Evolutionary conservation across 2,329 filamentous ascomycete genomes (phyloP), one percentile per base, ranked within the genome.

Genomic region (Helotiales sp.): DNA sequence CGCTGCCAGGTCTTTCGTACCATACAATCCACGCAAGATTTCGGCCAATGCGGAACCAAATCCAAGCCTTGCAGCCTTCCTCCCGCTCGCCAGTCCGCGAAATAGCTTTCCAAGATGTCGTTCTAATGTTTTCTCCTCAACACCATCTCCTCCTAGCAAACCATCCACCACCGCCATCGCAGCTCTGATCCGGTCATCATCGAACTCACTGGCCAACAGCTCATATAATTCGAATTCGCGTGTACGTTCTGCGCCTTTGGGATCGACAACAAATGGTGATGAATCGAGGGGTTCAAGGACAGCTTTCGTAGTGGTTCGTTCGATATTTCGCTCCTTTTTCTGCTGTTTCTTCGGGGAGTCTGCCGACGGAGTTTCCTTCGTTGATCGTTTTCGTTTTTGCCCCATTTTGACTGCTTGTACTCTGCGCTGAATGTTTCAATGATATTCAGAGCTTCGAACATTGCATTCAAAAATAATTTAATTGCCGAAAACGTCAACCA

Each of bases 31-130:
- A 4, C 83, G 80, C 44, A 96, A 72, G 8, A 96, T 77, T 73
- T 97, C 93, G 0, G 92, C 89, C 64, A 98, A 77, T 0, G 93
- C 93, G 55, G 97, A 81, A 54, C 91, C 96, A 72, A 96, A 97
- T 3, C 95, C 95, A 51, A 95, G 77, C 25, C 95, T 83, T 17
- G 93, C 91, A 12, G 90, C 91, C 76, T 96, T 96, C 57, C 91
- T 87, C 54, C 91, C 88, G 71, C 92, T 97, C 60, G 93, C 92
- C 17, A 98, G 84, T 38, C 95, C 95, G 54, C 90, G 86, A 72
- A 97, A 91, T 34, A 99, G 79, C 25, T 89, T 82, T 69, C 83
- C 82, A 29, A 88, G 74, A 65, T 88, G 85, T 58, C 83, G 76
- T 64, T 79, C 72, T 13, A 88, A 74, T 2, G 83, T 79, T 1